Percentiles rank a stretch among this genome's conserved stretches.
phyloP scores from a whole-genome alignment of 1,284 basidiomycete genomes.

The Apiotrichum brassicae region DNA sequence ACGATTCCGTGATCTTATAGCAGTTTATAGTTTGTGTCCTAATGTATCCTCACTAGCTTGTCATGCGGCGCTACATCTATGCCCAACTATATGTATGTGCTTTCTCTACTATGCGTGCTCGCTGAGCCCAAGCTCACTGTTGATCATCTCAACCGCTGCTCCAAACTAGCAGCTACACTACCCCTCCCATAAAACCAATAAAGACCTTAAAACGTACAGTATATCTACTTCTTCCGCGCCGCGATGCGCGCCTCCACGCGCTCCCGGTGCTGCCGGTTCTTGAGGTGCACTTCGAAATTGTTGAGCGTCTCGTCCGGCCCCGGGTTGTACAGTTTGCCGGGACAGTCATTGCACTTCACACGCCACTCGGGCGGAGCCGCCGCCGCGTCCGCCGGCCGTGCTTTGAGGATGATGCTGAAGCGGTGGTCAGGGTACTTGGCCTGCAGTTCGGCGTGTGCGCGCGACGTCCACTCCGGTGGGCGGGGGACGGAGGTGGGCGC shows the following conservation, averaged over 20 bases:
- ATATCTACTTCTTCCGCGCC: background rate
- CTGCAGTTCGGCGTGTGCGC: constrained; percentile 61
- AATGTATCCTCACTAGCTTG: background rate
- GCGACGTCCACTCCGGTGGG: constrained; percentile 65
- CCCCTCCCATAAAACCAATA: too few species aligned
- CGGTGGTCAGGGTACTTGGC: constrained; percentile 70
- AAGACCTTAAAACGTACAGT: background rate
- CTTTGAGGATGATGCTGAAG: constrained; percentile 64
- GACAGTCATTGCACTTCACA: constrained; percentile 85
- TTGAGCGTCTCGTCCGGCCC: constrained; percentile 81
- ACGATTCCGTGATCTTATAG: too few species aligned
- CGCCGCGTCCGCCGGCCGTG: constrained; percentile 52
- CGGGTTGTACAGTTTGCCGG: constrained; percentile 74
- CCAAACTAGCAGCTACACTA: too few species aligned
- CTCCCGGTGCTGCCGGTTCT: constrained; percentile 62
- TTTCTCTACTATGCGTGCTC: too few species aligned
- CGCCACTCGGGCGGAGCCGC: constrained; percentile 70
- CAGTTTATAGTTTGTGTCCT: background rate
- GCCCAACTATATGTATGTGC: background rate
- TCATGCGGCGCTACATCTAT: background rate
- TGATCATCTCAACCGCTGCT: too few species aligned
- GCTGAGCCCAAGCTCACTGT: too few species aligned
- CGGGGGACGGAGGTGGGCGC: constrained; percentile 5
- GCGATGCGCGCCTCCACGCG: constrained; percentile 51
- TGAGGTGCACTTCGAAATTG: constrained; percentile 90